Evolutionary conservation across 2,329 filamentous ascomycete genomes (phyloP).

Genomic region (Paecilomyces dactylethromorphus): DNA sequence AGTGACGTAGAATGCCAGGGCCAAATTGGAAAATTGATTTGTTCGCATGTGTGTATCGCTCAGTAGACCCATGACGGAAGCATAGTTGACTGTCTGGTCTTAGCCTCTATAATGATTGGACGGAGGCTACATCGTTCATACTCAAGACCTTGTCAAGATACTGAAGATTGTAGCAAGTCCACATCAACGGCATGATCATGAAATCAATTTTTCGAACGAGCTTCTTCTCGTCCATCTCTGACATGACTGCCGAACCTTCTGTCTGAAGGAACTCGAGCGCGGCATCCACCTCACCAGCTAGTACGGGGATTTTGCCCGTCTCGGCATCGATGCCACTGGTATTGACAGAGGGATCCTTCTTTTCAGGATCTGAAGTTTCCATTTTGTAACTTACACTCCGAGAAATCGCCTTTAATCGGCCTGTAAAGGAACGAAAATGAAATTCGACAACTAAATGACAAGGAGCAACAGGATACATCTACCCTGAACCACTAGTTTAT

Average conservation of each 20-base stretch:
- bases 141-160: constrained; percentile 53
- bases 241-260: constrained; percentile 17
- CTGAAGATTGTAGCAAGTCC: constrained; percentile 51
- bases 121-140: constrained; percentile 19
- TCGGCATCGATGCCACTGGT: constrained; percentile 6
- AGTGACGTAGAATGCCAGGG: constrained; percentile 55
- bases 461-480: not conserved
- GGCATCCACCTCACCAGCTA: constrained; percentile 26
- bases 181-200: constrained; percentile 47
- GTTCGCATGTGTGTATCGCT: constrained; percentile 47
- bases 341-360: not conserved
- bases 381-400: not conserved
- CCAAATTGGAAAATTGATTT: constrained; percentile 55
- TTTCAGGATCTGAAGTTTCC: not conserved
- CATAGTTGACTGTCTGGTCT: constrained; percentile 34
- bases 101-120: not conserved
- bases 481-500: not conserved
- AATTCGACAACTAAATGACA: not conserved
- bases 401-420: not conserved
- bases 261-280: constrained; percentile 26
- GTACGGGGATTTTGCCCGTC: constrained; percentile 9
- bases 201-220: constrained; percentile 31
- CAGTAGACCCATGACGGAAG: constrained; percentile 56
- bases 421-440: not conserved
- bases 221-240: constrained; percentile 22